Evolutionary conservation across 257 asterid species (phyloP).

Genomic region (Nicotiana tabacum): DNA sequence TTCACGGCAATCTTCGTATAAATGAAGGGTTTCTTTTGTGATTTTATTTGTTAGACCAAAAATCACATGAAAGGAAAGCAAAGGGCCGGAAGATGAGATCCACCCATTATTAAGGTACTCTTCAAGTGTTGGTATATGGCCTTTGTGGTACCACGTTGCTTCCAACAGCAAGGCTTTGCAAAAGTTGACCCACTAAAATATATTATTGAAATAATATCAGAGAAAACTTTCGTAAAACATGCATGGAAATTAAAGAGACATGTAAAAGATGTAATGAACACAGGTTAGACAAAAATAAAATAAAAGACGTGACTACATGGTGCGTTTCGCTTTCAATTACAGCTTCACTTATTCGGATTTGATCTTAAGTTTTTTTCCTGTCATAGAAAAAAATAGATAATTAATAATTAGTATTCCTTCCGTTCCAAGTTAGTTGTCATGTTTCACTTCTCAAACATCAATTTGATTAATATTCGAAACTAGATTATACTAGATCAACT

Average conservation of each 20-base stretch:
- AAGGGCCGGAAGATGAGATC: conserved; percentile 39
- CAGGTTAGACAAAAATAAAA: neutral
- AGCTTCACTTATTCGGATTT: too few species aligned
- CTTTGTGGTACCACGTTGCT: conserved; percentile 46
- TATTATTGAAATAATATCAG: neutral
- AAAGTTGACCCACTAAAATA: conserved; percentile 47
- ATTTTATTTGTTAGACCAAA: conserved; percentile 22
- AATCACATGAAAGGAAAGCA: conserved; percentile 31
- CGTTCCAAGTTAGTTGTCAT: too few species aligned
- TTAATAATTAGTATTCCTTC: too few species aligned
- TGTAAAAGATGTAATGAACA: neutral
- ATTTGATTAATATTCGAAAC: too few species aligned
- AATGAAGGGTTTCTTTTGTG: neutral
- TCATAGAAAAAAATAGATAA: too few species aligned
- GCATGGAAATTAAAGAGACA: neutral
- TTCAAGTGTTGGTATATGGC: conserved; percentile 34
- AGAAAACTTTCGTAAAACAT: neutral
- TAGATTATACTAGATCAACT: too few species aligned
- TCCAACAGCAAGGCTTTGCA: conserved; percentile 46
- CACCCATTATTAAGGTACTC: conserved; percentile 52
- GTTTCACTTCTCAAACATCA: too few species aligned
- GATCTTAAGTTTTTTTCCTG: too few species aligned
- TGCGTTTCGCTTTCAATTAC: too few species aligned
- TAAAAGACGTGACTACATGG: too few species aligned
- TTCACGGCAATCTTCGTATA: conserved; percentile 21